Base-by-base conservation (phyloP, 2,329 filamentous ascomycete genomes). In the Amauroascus niger region DNA sequence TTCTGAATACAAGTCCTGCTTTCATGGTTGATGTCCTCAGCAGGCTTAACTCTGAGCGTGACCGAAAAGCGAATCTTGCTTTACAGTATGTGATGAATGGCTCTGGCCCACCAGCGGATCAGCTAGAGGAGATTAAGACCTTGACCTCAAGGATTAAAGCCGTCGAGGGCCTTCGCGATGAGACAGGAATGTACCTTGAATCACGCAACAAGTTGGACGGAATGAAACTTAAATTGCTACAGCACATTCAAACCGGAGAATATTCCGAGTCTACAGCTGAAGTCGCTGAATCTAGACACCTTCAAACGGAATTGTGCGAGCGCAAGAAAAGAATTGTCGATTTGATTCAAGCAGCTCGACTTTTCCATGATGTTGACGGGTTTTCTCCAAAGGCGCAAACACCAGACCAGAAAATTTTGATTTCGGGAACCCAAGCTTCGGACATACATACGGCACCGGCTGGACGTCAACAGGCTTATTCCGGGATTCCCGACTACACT, bases 1-100 rank as follows among this genome's bases (percentile, higher is more conserved):
- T 73, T 53, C 50, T 72, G 18, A 55, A 55, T n/a, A 59, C 68
- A n/a, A 53, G 64, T 18, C 50, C 54, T 6, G 54, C 58, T 11
- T 59, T 58, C 8, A 57, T 71, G n/a, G 61, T 63, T 6, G 49
- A 56, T 24, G 57, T 63, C 14, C 61, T 69, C 44, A 56, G 61
- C 22, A 60, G 55, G n/a, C 54, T 72, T 30, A 62, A 66, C 44
- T 46, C 57, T 39, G 67, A 62, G 2, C 59, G 67, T 24, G 59
- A 65, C 33, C 63, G 60, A 28, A 70, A 71, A 50, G 67, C 71
- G 1, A 64, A 70, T 43, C 56, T 65, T 32, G 64, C 71, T 13
- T 70, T 69, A 51, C 59, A 71, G 40, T 61, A 64, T 49, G 64
- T 66, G 26, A 66, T 73, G 63, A 64, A 66, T 52, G 70, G 68